Conservation (phyloP, 1,284 basidiomycete species). For the Rhodotorula sp. region DNA sequence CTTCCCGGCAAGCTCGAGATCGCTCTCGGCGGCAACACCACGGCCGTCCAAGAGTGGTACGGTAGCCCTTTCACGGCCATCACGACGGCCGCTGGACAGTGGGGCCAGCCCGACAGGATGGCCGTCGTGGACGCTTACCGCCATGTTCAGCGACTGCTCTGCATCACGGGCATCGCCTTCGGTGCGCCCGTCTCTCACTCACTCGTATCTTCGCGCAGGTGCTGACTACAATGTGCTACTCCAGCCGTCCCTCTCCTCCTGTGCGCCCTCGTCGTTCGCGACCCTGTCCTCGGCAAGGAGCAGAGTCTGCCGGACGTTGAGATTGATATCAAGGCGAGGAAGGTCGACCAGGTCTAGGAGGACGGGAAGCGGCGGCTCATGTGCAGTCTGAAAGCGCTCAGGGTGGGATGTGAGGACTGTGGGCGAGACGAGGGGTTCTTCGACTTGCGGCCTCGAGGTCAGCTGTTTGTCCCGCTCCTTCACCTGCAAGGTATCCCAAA, state of each 20-base stretch:
- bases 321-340: not conserved
- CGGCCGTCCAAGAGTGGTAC: conserved; percentile 18
- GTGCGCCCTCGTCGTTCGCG: conserved; percentile 40
- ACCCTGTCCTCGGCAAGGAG: conserved; percentile 45
- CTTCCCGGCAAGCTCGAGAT: conserved; percentile 47
- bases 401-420: no score
- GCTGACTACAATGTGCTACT: not conserved
- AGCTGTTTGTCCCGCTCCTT: no score
- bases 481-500: no score
- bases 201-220: not conserved
- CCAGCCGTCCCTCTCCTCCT: conserved; percentile 37
- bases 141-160: conserved; percentile 42
- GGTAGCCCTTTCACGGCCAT: not conserved
- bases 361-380: no score
- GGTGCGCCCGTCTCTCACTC: not conserved
- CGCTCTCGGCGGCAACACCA: conserved; percentile 41
- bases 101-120: not conserved
- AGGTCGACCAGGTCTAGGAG: not conserved
- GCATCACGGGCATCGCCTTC: not conserved
- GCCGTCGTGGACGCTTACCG: conserved; percentile 44
- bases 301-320: conserved; percentile 31
- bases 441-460: no score
- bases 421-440: no score
- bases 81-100: not conserved
- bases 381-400: no score